phyloP scores from a whole-genome alignment of 177 flowering plant species.

The Telopea speciosissima region DNA sequence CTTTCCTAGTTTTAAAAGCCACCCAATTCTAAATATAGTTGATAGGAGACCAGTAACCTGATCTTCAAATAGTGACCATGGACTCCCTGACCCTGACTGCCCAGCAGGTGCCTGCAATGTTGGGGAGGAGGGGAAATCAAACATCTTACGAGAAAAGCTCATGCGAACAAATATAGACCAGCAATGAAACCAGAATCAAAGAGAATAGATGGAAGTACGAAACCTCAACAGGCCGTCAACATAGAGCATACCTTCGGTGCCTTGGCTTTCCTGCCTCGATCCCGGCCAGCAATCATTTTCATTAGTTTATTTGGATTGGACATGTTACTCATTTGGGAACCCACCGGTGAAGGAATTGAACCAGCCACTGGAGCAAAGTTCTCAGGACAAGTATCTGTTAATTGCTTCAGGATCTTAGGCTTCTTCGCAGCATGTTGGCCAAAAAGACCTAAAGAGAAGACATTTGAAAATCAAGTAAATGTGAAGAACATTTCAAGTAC shows the following conservation, averaged over 20 bases:
- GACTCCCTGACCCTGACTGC: slow-evolving; percentile 59
- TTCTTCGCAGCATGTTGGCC: slow-evolving; percentile 65
- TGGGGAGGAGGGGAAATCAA: not conserved
- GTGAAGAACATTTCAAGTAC: not conserved
- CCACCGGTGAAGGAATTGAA: slow-evolving; percentile 79
- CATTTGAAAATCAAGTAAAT: slow-evolving; percentile 5
- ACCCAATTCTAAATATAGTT: not conserved
- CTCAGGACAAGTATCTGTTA: slow-evolving; percentile 58
- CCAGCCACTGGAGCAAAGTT: slow-evolving; percentile 41
- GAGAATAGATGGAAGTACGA: not conserved
- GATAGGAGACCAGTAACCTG: slow-evolving; percentile 49
- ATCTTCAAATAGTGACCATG: slow-evolving; percentile 87
- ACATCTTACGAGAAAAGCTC: not conserved
- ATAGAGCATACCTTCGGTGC: slow-evolving; percentile 55
- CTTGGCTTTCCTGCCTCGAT: slow-evolving; percentile 69
- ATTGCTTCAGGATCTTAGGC: slow-evolving; percentile 62
- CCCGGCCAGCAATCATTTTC: slow-evolving; percentile 62
- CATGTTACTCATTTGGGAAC: slow-evolving; percentile 97
- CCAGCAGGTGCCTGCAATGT: slow-evolving; percentile 53
- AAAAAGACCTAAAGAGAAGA: slow-evolving; percentile 43
- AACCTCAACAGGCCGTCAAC: not conserved
- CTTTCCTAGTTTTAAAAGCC: not conserved
- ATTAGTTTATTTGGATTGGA: slow-evolving; percentile 68
- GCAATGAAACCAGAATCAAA: not conserved
- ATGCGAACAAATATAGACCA: not conserved